phyloP scores from a whole-genome alignment of 352 stramenopile species.

The Globisporangium heterothallicum region DNA sequence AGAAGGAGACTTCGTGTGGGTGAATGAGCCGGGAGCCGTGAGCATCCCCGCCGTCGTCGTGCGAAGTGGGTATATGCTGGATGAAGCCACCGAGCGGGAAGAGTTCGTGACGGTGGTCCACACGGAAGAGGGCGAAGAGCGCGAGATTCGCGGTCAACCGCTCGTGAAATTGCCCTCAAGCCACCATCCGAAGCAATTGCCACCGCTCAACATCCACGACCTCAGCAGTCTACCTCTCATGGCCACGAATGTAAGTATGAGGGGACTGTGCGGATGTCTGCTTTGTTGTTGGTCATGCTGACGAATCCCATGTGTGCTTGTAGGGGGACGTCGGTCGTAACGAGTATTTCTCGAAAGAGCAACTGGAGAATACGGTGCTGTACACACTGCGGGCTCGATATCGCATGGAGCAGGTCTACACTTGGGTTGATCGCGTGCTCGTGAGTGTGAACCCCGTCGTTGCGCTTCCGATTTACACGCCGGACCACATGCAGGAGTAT shows the following conservation, averaged over 20 bases:
- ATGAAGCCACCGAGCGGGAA: constrained; percentile 55
- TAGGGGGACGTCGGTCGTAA: constrained; percentile 51
- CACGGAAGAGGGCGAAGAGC: constrained; percentile 79
- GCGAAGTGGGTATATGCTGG: constrained; percentile 52
- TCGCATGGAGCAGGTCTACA: constrained; percentile 81
- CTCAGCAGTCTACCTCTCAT: constrained; percentile 64
- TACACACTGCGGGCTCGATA: constrained; percentile 73
- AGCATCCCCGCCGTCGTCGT: constrained; percentile 58
- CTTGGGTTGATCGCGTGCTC: constrained; percentile 73
- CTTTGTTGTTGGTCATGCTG: constrained; percentile 1
- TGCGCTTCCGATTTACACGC: constrained; percentile 77
- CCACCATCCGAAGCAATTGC: constrained; percentile 63
- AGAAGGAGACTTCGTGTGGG: constrained; percentile 68
- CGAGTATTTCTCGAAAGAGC: constrained; percentile 48
- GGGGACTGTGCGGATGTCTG: no score
- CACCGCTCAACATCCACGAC: constrained; percentile 52
- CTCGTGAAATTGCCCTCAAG: constrained; percentile 49
- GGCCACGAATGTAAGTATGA: constrained; percentile 48
- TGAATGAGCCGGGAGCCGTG: constrained; percentile 42
- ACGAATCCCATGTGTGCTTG: neutral
- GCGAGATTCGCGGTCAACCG: constrained; percentile 51
- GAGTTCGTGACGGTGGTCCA: constrained; percentile 71
- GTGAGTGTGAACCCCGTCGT: constrained; percentile 67
- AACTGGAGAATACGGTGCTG: constrained; percentile 69
- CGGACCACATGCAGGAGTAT: constrained; percentile 76